These are phyloP conservation scores for Komagataella kurtzmanii DNA, from an alignment of 805 yeast genomes.

Conservation along the genomic window DNA sequence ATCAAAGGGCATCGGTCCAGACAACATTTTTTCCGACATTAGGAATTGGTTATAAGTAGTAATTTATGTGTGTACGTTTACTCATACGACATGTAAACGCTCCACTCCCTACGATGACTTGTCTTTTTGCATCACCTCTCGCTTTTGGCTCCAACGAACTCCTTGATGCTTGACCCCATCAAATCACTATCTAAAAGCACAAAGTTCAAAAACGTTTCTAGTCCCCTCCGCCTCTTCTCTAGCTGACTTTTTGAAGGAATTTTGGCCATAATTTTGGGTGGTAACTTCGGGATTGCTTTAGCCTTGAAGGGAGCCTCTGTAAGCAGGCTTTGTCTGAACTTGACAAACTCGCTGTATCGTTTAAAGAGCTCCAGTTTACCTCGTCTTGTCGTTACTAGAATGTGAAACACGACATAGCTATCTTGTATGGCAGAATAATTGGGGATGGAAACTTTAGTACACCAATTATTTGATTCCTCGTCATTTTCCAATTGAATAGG, in stretches of 20 bases:
- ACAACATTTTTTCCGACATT: neutral
- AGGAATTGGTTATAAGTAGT: neutral
- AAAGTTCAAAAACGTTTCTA: conserved; percentile 46
- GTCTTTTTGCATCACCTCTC: neutral
- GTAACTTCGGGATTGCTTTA: conserved; percentile 31
- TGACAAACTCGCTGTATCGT: conserved; percentile 53
- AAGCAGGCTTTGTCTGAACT: conserved; percentile 26
- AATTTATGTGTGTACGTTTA: neutral
- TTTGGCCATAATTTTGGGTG: conserved; percentile 35
- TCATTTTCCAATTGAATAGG: neutral
- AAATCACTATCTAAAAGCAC: conserved; percentile 36
- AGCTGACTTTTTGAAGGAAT: conserved; percentile 31
- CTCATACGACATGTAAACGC: neutral
- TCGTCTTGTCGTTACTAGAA: conserved; percentile 11
- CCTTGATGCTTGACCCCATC: conserved; percentile 23
- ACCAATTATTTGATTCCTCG: neutral
- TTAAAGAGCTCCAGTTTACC: conserved; percentile 34
- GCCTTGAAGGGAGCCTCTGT: conserved; percentile 20
- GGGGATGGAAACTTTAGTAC: neutral
- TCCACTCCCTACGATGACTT: no score
- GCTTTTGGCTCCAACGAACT: conserved; percentile 20
- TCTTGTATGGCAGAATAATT: neutral
- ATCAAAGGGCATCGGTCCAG: no score
- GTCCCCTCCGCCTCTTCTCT: conserved; percentile 37
- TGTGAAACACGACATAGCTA: neutral